Evolutionary conservation across 2,329 filamentous ascomycete genomes (phyloP), one percentile per base, ranked within the genome.

Genomic region (Epichloe typhina): DNA sequence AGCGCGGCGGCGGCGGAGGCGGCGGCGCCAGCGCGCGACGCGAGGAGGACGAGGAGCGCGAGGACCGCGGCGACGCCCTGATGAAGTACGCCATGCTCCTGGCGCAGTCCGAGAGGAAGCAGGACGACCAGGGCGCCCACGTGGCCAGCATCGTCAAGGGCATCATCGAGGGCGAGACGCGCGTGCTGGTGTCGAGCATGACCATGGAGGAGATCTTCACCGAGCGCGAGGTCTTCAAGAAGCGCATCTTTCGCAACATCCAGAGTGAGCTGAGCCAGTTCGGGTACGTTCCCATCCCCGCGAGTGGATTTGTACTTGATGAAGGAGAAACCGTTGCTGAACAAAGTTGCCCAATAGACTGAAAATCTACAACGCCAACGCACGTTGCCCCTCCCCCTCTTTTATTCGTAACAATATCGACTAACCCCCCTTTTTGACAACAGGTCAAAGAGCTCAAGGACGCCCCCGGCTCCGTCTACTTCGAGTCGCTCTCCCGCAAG

Each of bases 151-250:
- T 94, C 54, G 84, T 94, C 66, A 91, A 88, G 66, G 88, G 87
- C 53, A 89, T 94, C 64, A 93, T 94, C 58, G 87, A 94, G 65
- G 88, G 88, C 54, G 88, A 94, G 66, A 90, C 86, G 1, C 79
- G 88, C 52, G 84, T 88, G 5, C 80, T 94, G 49, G 86, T 94
- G 41, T 87, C 83, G 0, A 83, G 80, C 58, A 91, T 94, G 86
- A 90, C 86, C n/a, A 91, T 93, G 85, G 87, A 91, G 63, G 87
- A 93, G 66, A 86, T 94, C 53, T 90, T 90, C 66, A 84, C 82
- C 53, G 83, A 87, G 66, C 74, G 86, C 36, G 82, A 86, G 57
- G 72, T 84, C 42, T 89, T 89, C 72, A 88, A 91, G 71, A 77
- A 76, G 57, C 82, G 84, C 57, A 84, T 86, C 58, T 84, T 83